These are phyloP conservation scores for Penicillium angulare DNA, from an alignment of 495 filamentous ascomycete species.

Conservation along the genomic window DNA sequence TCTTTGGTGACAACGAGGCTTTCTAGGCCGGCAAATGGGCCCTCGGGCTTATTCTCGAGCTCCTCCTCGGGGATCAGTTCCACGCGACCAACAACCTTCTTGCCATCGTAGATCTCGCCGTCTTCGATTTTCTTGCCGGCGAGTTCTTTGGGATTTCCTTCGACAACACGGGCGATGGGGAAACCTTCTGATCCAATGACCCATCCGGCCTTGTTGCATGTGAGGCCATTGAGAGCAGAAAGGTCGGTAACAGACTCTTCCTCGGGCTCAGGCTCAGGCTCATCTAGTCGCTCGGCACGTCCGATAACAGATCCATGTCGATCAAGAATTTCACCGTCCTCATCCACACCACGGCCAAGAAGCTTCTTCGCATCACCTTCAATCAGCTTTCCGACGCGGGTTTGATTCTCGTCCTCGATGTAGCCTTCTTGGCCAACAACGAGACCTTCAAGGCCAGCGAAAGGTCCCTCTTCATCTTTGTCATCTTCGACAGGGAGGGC, in stretches of 20 bases:
- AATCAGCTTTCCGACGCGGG: slow-evolving; percentile 55
- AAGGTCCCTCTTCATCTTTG: slow-evolving; percentile 54
- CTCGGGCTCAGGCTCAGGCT: slow-evolving; percentile 36
- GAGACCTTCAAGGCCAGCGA: slow-evolving; percentile 64
- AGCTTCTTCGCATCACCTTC: slow-evolving; percentile 66
- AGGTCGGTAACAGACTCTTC: slow-evolving; percentile 47
- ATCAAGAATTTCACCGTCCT: slow-evolving; percentile 64
- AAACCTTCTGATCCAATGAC: slow-evolving; percentile 71
- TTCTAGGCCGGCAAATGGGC: slow-evolving; percentile 74
- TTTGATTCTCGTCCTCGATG: slow-evolving; percentile 59
- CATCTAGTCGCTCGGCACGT: slow-evolving; percentile 57
- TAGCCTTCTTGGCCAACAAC: slow-evolving; percentile 58
- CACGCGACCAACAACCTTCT: slow-evolving; percentile 69
- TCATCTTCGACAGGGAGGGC: slow-evolving; percentile 57
- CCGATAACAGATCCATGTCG: slow-evolving; percentile 61
- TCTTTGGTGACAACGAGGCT: slow-evolving; percentile 65
- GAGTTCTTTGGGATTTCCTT: slow-evolving; percentile 66
- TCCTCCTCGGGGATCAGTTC: slow-evolving; percentile 73
- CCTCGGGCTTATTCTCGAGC: slow-evolving; percentile 64
- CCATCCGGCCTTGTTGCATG: slow-evolving; percentile 77
- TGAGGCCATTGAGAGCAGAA: slow-evolving; percentile 61
- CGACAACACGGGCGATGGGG: slow-evolving; percentile 64
- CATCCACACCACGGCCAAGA: slow-evolving; percentile 59
- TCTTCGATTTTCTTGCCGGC: slow-evolving; percentile 67
- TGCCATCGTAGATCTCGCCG: slow-evolving; percentile 71